Evolutionary conservation across 768 basidiomycete genomes (phyloP), one percentile per base, ranked within the genome.

Genomic region (Hygrophoropsis aurantiaca): DNA sequence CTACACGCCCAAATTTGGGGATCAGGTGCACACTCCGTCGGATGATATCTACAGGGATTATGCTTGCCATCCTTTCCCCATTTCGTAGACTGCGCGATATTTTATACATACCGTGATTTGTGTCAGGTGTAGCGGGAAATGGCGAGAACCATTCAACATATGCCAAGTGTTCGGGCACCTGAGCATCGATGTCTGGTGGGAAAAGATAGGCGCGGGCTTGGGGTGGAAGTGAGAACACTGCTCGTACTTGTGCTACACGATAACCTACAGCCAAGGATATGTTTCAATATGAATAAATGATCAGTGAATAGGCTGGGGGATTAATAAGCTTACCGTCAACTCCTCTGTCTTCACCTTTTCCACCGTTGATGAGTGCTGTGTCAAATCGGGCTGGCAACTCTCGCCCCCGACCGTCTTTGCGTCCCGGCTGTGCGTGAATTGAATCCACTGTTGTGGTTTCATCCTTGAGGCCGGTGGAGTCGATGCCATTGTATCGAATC

Each of bases 381-480:
- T 76, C 72, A 55, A 73, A 74, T 3, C 64, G 48, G 1, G 48
- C n/a, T n/a, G n/a, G n/a, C n/a, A n/a, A n/a, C n/a, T n/a, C 62
- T 3, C 60, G 36, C 0, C 56, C 50, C 15, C 1, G 18, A 15
- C 23, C 56, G 55, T n/a, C 23, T n/a, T n/a, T n/a, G n/a, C n/a
- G n/a, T n/a, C n/a, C n/a, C 2, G 68, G 67, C 26, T 61, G 40
- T 5, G 52, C 58, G 53, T 74, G 67, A 6, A 69, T 52, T n/a
- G 58, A 43, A 46, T 73, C 69, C 6, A 60, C 35, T n/a, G 54
- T 54, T 40, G 39, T 30, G 0, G 42, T 42, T 2, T 16, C 30
- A 23, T 47, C n/a, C 24, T 11, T 47, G 33, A 34, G 45, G 33
- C 3, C 37, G n/a, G 6, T 39, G 35, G 11, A 26, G 23, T 44